Evolutionary conservation across 1,139 yeast species (phyloP), one percentile per base, ranked within the genome.

Genomic region (Torulaspora globosa): DNA sequence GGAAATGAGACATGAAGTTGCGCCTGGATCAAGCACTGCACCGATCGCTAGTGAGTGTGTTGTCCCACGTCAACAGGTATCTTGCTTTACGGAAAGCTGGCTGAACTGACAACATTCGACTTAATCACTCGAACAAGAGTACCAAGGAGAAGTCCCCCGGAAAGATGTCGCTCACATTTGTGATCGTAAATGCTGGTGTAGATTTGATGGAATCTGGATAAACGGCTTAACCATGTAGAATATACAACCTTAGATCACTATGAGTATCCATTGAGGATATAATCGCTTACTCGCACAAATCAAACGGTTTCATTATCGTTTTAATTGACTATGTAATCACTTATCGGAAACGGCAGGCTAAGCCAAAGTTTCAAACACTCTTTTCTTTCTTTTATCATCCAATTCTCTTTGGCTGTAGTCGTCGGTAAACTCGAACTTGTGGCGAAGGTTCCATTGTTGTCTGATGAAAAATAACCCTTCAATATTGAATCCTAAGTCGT

Each of bases 21-120:
- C 76, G 12, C 81, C 94, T 7, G 79, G 77, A 10, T 79, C 92
- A 1, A 72, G 81, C 62, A 75, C 72, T 5, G 81, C 90, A 0
- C 72, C 82, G 51, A 78, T 88, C 50, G 75, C 87, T 16, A 82
- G 79, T 56, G 97, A 96, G 74, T 80, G 5, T 82, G 88, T 58
- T 96, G 89, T 67, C 70, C 96, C 5, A 74, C 89, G 35, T 85
- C 95, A 9, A 79, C 96, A 0, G 97, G 97, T 45, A 84, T 89
- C 49, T 74, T 89, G 64, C 68, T 88, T 31, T 89, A 88, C 68
- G 84, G 95, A 14, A 95, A 95, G 56, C 70, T 88, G 48, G 89
- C 88, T 14, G 96, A 89, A 68, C 73, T 89, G 58, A 78, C 89
- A 80, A 96, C 95, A 4, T 89, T 84, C 58, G 96, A 89, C 61